Evolutionary conservation across 306 rosid species (phyloP).

Genomic region (Carpinus fangiana): DNA sequence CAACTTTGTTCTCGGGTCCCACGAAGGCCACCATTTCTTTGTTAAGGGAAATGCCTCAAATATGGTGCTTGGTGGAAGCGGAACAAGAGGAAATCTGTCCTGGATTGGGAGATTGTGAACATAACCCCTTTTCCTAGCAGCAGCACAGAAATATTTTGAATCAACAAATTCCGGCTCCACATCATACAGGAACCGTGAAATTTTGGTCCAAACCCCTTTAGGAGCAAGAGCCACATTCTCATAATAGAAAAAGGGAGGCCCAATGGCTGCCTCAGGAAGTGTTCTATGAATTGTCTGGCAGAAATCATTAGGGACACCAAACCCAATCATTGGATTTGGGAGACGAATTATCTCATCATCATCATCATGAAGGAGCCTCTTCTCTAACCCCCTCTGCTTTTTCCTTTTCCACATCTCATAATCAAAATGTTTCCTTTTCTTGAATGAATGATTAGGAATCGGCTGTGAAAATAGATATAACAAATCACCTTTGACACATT

Average conservation of each 20-base stretch:
- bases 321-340: slow-evolving; percentile 92
- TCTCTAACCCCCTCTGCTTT: slow-evolving; percentile 41
- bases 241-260: slow-evolving; percentile 93
- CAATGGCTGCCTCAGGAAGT: slow-evolving; percentile 71
- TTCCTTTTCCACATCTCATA: slow-evolving; percentile 57
- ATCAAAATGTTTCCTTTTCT: slow-evolving; percentile 57
- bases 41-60: slow-evolving; percentile 81
- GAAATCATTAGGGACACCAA: slow-evolving; percentile 75
- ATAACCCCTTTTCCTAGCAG: slow-evolving; percentile 93
- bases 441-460: slow-evolving; percentile 30
- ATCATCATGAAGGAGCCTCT: slow-evolving; percentile 39
- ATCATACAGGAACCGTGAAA: slow-evolving; percentile 75
- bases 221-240: slow-evolving; percentile 97
- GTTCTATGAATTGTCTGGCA: slow-evolving; percentile 31
- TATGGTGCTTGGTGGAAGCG: slow-evolving; percentile 71
- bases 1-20: slow-evolving; percentile 75
- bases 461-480: slow-evolving; percentile 52
- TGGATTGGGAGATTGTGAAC: slow-evolving; percentile 84
- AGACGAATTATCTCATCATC: slow-evolving; percentile 68
- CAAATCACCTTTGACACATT: slow-evolving; percentile 19
- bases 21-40: slow-evolving; percentile 94
- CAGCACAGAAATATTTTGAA: slow-evolving; percentile 82
- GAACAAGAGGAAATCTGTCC: slow-evolving; percentile 76
- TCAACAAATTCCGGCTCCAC: slow-evolving; percentile 92
- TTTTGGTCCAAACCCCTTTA: slow-evolving; percentile 90